Evolutionary conservation across 2,329 filamentous ascomycete species (phyloP), one percentile per base, ranked within the genome.

Genomic region (Leptosphaerulina australis): DNA sequence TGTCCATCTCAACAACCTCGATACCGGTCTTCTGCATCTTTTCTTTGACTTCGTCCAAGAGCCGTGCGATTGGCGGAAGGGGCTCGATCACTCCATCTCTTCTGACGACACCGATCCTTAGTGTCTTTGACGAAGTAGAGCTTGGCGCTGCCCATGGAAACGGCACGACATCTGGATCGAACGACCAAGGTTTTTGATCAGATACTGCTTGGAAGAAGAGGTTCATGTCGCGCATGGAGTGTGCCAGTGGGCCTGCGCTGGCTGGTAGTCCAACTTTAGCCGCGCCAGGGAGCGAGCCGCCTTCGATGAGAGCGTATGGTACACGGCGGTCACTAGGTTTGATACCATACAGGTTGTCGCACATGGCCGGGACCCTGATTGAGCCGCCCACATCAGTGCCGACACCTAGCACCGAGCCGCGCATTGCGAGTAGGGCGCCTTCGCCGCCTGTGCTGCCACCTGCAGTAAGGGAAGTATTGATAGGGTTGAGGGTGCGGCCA

Each of bases 1-100:
- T 76, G 9, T 81, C 76, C 37, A 88, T 74, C 12, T 87, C 82
- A 0, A 87, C 73, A 2, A 86, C 77, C 35, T 83, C 77, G n/a
- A 87, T 69, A 0, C 78, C 79, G 3, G 30, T 67, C 44, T 5
- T 72, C 66, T 40, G 47, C 31, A 74, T 44, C 15, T 60, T 62
- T 1, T 20, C 15, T 0, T 75, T 72, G 0, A 78, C 76, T 51
- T 82, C 78, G 7, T 78, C 72, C 5, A 83, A 61, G 1, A 81
- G 58, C 8, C 70, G 69, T 2, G 62, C 59, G 20, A 83, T 76
- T 0, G 81, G 80, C 10, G 81, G 81, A 20, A 81, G 75, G 4
- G 82, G 81, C 3, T 74, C 74, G 4, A 78, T 76, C 3, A 82
- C 67, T 0, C 76, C 78, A 53, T 84, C 81, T 31, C 74, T 75